Conservation (phyloP, 768 basidiomycete species). For the Butyriboletus loyo region DNA sequence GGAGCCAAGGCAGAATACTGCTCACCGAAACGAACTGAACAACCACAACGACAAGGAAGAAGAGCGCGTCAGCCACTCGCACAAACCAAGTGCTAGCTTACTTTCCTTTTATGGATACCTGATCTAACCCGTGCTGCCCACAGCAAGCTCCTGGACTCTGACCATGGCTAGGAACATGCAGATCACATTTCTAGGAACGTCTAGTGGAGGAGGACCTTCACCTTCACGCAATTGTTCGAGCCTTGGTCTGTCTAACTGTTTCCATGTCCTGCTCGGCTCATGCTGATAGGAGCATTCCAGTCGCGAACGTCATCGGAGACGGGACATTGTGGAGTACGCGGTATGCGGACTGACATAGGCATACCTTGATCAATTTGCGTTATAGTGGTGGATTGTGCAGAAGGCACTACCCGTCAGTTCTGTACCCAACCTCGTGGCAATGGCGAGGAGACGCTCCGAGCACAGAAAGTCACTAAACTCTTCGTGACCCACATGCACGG, state of each 20-base stretch:
- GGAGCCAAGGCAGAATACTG: background rate
- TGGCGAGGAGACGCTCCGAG: constrained; percentile 34
- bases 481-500: constrained; percentile 89
- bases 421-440: constrained; percentile 44
- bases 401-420: constrained; percentile 75
- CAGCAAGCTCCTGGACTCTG: background rate
- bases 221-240: constrained; percentile 75
- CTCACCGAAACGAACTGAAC: constrained; percentile 15
- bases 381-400: constrained; percentile 80
- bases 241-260: constrained; percentile 33
- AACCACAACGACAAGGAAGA: background rate
- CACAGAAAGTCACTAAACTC: constrained; percentile 56
- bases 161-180: constrained; percentile 44
- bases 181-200: constrained; percentile 74
- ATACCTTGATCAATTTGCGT: constrained; percentile 1
- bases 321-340: constrained; percentile 66
- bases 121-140: background rate
- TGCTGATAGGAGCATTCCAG: constrained; percentile 20
- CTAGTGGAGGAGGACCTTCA: constrained; percentile 72
- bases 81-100: background rate
- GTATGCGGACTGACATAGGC: background rate
- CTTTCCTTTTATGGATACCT: constrained; percentile 21
- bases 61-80: constrained; percentile 14
- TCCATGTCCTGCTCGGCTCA: background rate
- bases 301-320: constrained; percentile 54